A percentile compares a stretch with the other conserved stretches of the same genome.
phyloP scores from a whole-genome alignment of 176 grass and related monocot genomes.

The Ensete glaucum region DNA sequence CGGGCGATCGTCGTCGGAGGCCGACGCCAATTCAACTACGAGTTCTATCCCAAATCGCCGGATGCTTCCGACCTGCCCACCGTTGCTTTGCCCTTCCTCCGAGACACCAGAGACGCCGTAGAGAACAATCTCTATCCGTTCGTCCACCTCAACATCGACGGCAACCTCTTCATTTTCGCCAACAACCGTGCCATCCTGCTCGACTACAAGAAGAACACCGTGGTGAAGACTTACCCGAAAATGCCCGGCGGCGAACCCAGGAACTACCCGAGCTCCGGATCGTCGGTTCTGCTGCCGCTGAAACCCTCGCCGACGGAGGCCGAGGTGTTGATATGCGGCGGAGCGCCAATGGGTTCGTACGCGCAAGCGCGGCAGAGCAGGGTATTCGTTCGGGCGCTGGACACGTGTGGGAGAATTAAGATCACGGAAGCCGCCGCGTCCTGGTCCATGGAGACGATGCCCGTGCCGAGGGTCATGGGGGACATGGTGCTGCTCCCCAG shows the following conservation, averaged over 20 bases:
- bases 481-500: constrained; percentile 5
- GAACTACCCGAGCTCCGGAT: constrained; percentile 9
- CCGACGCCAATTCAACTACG: constrained; percentile 6
- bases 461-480: neutral
- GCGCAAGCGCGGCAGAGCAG: neutral
- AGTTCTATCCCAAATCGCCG: neutral
- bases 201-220: neutral
- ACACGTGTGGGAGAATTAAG: neutral
- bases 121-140: constrained; percentile 7
- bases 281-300: neutral
- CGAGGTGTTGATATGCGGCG: constrained; percentile 1
- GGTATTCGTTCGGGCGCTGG: neutral
- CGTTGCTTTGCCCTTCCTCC: neutral
- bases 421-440: neutral
- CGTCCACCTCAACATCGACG: constrained; percentile 4
- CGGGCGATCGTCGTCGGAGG: neutral
- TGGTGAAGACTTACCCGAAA: neutral
- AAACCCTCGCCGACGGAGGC: neutral
- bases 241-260: neutral
- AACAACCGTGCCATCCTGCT: constrained; percentile 6
- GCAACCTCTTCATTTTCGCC: constrained; percentile 2
- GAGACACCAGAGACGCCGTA: neutral
- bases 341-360: neutral
- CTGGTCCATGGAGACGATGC: constrained; percentile 6
- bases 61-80: neutral